Conservation (phyloP, 176 grass and related monocot species). For the Oryza glaberrima region DNA sequence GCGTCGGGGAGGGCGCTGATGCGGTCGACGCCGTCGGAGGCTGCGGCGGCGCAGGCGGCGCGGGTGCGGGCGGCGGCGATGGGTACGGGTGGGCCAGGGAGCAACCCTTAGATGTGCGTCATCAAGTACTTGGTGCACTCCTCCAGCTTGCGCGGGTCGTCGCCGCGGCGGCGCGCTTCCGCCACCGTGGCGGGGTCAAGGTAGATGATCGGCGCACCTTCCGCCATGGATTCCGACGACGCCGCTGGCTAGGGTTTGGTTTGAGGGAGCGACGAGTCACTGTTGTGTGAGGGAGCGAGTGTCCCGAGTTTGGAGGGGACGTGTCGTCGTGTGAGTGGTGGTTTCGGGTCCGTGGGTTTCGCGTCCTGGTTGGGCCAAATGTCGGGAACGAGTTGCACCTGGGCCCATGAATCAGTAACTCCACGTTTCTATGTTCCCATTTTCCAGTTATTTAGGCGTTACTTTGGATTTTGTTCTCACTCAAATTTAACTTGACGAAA, state of each 20-base stretch:
- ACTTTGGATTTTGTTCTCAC: too few relatives aligned
- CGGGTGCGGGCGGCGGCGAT: not conserved
- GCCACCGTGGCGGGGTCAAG: not conserved
- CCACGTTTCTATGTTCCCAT: too few relatives aligned
- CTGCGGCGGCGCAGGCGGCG: not conserved
- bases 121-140: not conserved
- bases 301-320: not conserved
- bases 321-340: not conserved
- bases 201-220: not conserved
- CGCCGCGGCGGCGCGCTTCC: not conserved
- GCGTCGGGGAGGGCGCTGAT: conserved; percentile 4
- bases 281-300: not conserved
- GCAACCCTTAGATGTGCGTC: not conserved
- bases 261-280: not conserved
- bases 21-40: not conserved
- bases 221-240: conserved; percentile 6
- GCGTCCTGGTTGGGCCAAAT: not conserved
- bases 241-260: conserved; percentile 1
- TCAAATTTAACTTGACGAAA: too few relatives aligned
- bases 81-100: not conserved
- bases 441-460: too few relatives aligned
- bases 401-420: not conserved
- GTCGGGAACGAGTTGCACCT: not conserved
- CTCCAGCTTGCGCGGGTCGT: not conserved
- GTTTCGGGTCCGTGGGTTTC: not conserved